These are phyloP conservation scores for Parmelia sp. DNA, from an alignment of 495 filamentous ascomycete genomes.

Conservation along the genomic window DNA sequence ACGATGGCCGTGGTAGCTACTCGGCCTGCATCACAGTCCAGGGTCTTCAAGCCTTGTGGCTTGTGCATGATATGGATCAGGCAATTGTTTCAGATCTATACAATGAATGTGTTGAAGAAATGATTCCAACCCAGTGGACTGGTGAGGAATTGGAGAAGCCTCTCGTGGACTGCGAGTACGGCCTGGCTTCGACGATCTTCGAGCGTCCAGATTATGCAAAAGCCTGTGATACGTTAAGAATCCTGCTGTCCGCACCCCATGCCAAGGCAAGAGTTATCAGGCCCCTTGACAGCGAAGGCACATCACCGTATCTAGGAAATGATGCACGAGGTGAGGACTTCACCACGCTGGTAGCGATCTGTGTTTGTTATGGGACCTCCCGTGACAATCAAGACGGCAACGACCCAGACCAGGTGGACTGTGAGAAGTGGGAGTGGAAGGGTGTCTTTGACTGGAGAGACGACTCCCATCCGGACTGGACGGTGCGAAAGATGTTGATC, in stretches of 20 bases:
- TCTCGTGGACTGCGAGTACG: background rate
- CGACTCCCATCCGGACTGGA: conserved; percentile 17
- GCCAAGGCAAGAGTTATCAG: conserved; percentile 13
- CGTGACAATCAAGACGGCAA: background rate
- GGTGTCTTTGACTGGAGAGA: conserved; percentile 21
- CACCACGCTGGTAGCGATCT: conserved; percentile 10
- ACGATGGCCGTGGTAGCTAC: conserved; percentile 20
- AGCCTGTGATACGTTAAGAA: conserved; percentile 10
- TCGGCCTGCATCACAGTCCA: conserved; percentile 5
- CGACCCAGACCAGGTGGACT: background rate
- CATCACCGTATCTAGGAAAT: conserved; percentile 6
- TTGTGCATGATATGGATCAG: conserved; percentile 16
- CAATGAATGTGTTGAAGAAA: background rate
- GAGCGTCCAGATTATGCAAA: conserved; percentile 16
- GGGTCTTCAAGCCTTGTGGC: conserved; percentile 12
- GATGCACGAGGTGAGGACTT: conserved; percentile 13
- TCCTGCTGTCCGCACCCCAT: conserved; percentile 10
- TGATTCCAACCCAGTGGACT: background rate
- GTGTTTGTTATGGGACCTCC: background rate
- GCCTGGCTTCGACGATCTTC: conserved; percentile 1
- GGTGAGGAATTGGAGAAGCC: conserved; percentile 1
- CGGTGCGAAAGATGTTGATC: conserved; percentile 12
- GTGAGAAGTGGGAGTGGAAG: conserved; percentile 19
- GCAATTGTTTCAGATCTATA: conserved; percentile 1
- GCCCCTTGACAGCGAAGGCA: conserved; percentile 8